Conservation (phyloP, 768 basidiomycete species). For the Boletus fagicola region DNA sequence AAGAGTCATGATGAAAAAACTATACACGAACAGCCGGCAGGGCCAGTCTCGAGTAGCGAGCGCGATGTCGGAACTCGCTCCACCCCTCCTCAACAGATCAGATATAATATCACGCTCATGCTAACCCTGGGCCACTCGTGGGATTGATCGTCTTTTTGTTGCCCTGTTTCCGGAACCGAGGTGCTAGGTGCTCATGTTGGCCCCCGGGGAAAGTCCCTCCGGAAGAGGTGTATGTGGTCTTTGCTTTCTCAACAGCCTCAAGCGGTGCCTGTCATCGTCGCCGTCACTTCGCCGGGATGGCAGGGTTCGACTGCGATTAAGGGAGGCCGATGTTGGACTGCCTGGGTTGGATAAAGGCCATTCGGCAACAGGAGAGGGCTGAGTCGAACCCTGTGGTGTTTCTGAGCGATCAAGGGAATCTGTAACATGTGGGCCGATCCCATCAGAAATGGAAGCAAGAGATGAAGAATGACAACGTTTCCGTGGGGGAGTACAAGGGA, state of each 20-base stretch:
- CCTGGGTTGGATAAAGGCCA: constrained; percentile 34
- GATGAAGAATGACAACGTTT: neutral
- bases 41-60: constrained; percentile 9
- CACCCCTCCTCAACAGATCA: constrained; percentile 19
- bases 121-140: constrained; percentile 7
- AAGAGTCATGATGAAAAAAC: neutral
- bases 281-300: constrained; percentile 36
- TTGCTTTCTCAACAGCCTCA: constrained; percentile 50
- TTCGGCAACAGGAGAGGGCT: constrained; percentile 51
- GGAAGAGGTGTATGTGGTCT: constrained; percentile 40
- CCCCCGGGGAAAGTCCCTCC: constrained; percentile 18
- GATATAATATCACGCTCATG: constrained; percentile 4
- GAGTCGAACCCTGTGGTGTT: constrained; percentile 31
- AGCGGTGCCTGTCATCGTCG: constrained; percentile 39
- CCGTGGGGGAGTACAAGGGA: constrained; percentile 4
- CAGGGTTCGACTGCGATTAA: constrained; percentile 61
- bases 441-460: constrained; percentile 11
- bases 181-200: constrained; percentile 24
- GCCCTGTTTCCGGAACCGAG: neutral
- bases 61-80: constrained; percentile 5
- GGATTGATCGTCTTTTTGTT: neutral
- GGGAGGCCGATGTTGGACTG: constrained; percentile 33
- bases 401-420: constrained; percentile 19
- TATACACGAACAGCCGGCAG: constrained; percentile 16
- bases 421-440: constrained; percentile 13